Base-by-base conservation (phyloP, 495 filamentous ascomycete species). In the Penicillium pancosmium region DNA sequence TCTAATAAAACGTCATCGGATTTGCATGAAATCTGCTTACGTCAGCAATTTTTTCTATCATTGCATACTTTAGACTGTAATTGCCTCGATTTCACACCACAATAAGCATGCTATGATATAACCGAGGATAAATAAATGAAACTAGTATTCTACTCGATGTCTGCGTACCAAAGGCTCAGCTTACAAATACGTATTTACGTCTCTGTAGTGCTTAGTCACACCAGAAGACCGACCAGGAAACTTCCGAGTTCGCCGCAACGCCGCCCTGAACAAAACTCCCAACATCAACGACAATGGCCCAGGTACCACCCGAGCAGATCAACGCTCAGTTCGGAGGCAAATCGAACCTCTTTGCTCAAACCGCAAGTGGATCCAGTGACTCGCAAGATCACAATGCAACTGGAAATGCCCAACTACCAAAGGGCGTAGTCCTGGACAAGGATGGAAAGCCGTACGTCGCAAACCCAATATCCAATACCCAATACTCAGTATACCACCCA, bases 391-490 rank as follows among this genome's bases (percentile, higher is more conserved):
- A 62, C 34, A 50, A 65, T 54, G 52, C 75, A 33, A 44, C 41
- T 16, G 15, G 16, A 16, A 77, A 75, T 60, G 74, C 72, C 36
- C 70, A 68, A 41, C 59, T 86, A 27, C 88, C 91, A 13, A 95
- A 92, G 71, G 93, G 93, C 60, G 80, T 96, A 7, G 84, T 96
- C 4, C 77, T 97, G 40, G 94, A 88, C 46, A 91, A 93, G 64
- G 91, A 98, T 80, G 94, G 94, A 47, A 98, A 97, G 76, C 94
- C 93, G 94, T 98, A 80, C 74, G 91, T 72, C 49, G 15, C 38
- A 51, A 38, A 12, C 36, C 4, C 36, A 38, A 38, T n/a, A 38
- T 9, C 36, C 43, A 23, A 23, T 23, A 23, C 23, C 2, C 23
- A 23, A 23, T 36, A 48, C 3, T 11, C 12, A n/a, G 4, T 8